Evolutionary conservation across 2,329 filamentous ascomycete species (phyloP), one percentile per base, ranked within the genome.

Genomic region (Aureobasidium sp.): DNA sequence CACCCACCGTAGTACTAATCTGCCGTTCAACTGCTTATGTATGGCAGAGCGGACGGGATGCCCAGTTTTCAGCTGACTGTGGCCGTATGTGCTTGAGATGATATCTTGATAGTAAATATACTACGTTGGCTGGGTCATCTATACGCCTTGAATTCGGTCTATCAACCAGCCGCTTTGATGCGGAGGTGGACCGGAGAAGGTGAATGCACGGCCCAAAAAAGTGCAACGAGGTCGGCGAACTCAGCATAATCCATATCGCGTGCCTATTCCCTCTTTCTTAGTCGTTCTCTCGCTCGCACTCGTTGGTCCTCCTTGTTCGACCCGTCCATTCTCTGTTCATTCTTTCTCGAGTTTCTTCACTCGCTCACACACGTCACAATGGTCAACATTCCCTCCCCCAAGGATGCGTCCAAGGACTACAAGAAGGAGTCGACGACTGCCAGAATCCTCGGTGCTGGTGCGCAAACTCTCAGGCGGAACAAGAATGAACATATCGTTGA

Each of bases 341-440:
- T 41, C 14, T 45, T 45, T n/a, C 6, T n/a, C 53, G 29, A 57
- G 54, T 59, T 27, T n/a, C 10, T 48, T 36, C 60, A 14, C 25
- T 48, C 50, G 13, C 27, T 25, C 32, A 41, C 16, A 41, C 5
- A 14, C 21, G 16, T 42, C 61, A 59, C 27, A 50, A 51, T 59
- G 45, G 68, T 68, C 69, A 44, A 67, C 68, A 21, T 65, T 65
- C 57, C 57, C 34, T 64, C 65, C 66, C 61, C 65, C 64, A 55
- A 59, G 36, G 61, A 62, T 29, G 62, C 65, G 21, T 79, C 83
- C 47, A 85, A 82, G 71, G 81, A 84, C 71, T 81, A 81, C 70
- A 87, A 96, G 82, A 91, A 84, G 78, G 94, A 99, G 82, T 96
- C 92, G 62, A 91, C 90, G 70, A 75, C 88, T 73, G 94, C 94